phyloP scores from a whole-genome alignment of 371 early-diverging fungal genomes.

The Mortierella sp. region DNA sequence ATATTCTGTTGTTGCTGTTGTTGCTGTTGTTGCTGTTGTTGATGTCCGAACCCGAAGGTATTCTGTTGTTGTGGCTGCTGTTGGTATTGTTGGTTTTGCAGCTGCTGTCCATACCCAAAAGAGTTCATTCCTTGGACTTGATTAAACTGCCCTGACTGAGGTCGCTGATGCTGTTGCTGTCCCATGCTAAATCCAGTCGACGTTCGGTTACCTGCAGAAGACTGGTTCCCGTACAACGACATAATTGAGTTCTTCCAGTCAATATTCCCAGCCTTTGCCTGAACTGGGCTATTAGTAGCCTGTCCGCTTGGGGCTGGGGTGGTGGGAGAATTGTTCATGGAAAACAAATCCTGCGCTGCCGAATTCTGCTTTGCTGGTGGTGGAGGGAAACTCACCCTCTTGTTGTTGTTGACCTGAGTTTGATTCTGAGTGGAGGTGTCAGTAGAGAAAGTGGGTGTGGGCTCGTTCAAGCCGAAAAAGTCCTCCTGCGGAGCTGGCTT shows the following conservation, averaged over 20 bases:
- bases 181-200: conserved; percentile 20
- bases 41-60: not conserved
- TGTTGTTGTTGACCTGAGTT: conserved; percentile 2
- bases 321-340: conserved; percentile 32
- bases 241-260: conserved; percentile 73
- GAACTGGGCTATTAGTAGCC: not conserved
- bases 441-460: conserved; percentile 24
- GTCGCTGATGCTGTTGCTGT: conserved; percentile 13
- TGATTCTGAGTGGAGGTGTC: conserved; percentile 18
- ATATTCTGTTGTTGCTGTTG: conserved; percentile 31
- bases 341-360: conserved; percentile 41
- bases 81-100: conserved; percentile 8
- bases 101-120: conserved; percentile 44
- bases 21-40: conserved; percentile 20
- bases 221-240: conserved; percentile 64
- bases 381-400: not conserved
- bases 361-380: not conserved
- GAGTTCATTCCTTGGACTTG: conserved; percentile 45
- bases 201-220: conserved; percentile 31
- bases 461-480: conserved; percentile 43
- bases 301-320: conserved; percentile 15
- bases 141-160: conserved; percentile 24
- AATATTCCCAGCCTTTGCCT: conserved; percentile 48
- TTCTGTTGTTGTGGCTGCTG: conserved; percentile 28
- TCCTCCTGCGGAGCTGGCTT: conserved; percentile 20